Evolutionary conservation across 1,284 basidiomycete species (phyloP).

Genomic region (Volvariella surrecta): DNA sequence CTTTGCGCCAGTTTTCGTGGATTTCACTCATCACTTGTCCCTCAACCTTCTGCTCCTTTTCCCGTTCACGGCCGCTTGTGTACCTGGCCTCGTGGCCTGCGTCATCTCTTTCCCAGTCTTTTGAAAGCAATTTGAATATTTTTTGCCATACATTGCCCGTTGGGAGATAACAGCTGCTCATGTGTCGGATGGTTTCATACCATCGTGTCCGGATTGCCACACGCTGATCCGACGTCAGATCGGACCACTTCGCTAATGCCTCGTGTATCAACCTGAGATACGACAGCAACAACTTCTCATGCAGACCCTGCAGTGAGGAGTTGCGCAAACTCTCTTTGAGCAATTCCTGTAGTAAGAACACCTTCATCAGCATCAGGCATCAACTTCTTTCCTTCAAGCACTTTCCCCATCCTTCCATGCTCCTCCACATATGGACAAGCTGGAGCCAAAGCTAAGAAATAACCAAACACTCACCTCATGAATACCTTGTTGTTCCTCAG

Average conservation of each 20-base stretch:
- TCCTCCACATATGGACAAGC: too few relatives aligned
- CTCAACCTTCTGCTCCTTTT: not conserved
- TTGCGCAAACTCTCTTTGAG: constrained; percentile 41
- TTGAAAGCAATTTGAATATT: constrained; percentile 24
- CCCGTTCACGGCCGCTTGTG: constrained; percentile 11
- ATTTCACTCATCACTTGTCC: too few relatives aligned
- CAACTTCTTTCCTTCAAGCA: constrained; percentile 5
- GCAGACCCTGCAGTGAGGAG: constrained; percentile 29
- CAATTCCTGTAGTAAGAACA: constrained; percentile 25
- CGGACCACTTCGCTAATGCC: constrained; percentile 14
- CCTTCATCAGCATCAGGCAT: constrained; percentile 7
- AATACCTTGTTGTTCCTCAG: constrained; percentile 16
- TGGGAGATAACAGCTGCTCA: constrained; percentile 33
- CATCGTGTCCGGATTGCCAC: constrained; percentile 16
- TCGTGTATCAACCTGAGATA: constrained; percentile 29
- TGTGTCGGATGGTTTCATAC: constrained; percentile 28
- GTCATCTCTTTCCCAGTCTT: constrained; percentile 9
- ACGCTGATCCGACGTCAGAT: constrained; percentile 20
- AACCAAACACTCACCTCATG: constrained; percentile 28
- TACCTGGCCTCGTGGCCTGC: constrained; percentile 23
- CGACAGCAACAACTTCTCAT: constrained; percentile 38
- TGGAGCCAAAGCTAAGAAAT: not conserved
- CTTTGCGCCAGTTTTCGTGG: constrained; percentile 34
- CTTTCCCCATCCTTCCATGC: not conserved
- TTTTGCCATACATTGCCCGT: constrained; percentile 34